These are phyloP conservation scores for Suillus bovinus DNA, from an alignment of 768 basidiomycete genomes.

Conservation along the genomic window DNA sequence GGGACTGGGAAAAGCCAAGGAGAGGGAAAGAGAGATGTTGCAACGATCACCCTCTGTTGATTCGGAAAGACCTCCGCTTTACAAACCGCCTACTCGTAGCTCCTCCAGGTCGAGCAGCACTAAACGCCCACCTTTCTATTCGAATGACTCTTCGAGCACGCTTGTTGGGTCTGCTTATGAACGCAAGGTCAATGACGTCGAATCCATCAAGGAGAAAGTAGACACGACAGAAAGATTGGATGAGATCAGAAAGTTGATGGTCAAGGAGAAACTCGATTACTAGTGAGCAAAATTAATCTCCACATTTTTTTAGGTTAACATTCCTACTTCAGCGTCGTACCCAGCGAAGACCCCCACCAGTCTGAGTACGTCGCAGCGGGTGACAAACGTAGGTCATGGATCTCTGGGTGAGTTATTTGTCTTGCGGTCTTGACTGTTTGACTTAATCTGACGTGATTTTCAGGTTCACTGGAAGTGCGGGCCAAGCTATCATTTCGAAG, in stretches of 20 bases:
- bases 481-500: constrained; percentile 68
- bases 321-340: constrained; percentile 54
- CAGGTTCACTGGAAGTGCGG: constrained; percentile 67
- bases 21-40: constrained; percentile 40
- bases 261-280: constrained; percentile 67
- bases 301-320: constrained; percentile 12
- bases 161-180: constrained; percentile 74
- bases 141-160: constrained; percentile 70
- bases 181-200: constrained; percentile 67
- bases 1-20: constrained; percentile 59
- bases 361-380: constrained; percentile 79
- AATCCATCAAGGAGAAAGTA: constrained; percentile 48
- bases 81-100: constrained; percentile 34
- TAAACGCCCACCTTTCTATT: constrained; percentile 43
- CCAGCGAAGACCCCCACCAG: constrained; percentile 79
- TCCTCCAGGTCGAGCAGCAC: constrained; percentile 42
- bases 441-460: constrained; percentile 15
- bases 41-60: constrained; percentile 33
- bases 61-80: constrained; percentile 37
- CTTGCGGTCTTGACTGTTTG: constrained; percentile 29
- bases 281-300: constrained; percentile 53
- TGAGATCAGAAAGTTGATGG: constrained; percentile 65
- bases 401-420: constrained; percentile 62
- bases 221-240: constrained; percentile 64
- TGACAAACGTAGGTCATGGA: constrained; percentile 78